Evolutionary conservation across 805 yeast species (phyloP).

Genomic region (Millerozyma acaciae): DNA sequence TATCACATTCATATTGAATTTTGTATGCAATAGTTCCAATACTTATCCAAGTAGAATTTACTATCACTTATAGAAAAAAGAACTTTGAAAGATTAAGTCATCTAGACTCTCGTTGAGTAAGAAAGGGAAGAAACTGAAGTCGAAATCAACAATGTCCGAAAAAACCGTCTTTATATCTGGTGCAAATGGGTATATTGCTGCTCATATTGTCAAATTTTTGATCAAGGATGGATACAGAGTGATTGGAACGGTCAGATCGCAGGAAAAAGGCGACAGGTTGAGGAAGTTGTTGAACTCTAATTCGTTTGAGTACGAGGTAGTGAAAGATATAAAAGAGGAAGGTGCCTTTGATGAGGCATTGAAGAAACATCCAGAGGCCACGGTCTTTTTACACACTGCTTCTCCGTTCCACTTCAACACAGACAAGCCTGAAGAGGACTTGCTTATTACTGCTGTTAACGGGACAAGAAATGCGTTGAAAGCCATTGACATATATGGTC

Average conservation of each 20-base stretch:
- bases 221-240: slow-evolving; percentile 12
- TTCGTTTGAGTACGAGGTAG: slow-evolving; percentile 2
- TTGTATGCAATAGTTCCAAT: too few relatives aligned
- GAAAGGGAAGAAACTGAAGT: too few relatives aligned
- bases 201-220: slow-evolving; percentile 12
- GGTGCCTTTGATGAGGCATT: slow-evolving; percentile 18
- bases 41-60: too few relatives aligned
- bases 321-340: slow-evolving; percentile 7
- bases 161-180: slow-evolving; percentile 14
- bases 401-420: slow-evolving; percentile 50
- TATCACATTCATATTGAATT: too few relatives aligned
- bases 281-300: slow-evolving; percentile 1
- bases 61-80: too few relatives aligned
- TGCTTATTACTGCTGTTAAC: slow-evolving; percentile 52
- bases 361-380: slow-evolving; percentile 43
- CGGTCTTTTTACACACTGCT: slow-evolving; percentile 57
- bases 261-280: slow-evolving; percentile 3
- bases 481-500: slow-evolving; percentile 36
- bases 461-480: slow-evolving; percentile 52
- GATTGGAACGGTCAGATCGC: slow-evolving; percentile 6
- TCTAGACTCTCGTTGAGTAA: too few relatives aligned
- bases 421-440: slow-evolving; percentile 44
- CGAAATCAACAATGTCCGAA: slow-evolving; percentile 29
- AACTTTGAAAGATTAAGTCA: too few relatives aligned
- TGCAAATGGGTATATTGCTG: slow-evolving; percentile 17